Conservation (phyloP, 805 yeast genomes). For the Ascoidea asiatica region DNA sequence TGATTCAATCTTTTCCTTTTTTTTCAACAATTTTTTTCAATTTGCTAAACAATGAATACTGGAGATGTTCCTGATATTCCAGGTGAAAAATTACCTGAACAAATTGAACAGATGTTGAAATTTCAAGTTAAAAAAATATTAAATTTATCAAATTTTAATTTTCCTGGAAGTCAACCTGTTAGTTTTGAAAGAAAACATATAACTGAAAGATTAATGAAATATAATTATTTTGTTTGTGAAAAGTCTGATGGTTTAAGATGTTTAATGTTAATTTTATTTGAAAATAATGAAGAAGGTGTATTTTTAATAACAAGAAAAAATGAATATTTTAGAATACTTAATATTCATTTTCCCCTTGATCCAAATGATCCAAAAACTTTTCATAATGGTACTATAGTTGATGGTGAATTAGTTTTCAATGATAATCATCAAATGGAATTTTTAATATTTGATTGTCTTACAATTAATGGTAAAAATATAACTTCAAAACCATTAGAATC, state of each 20-base stretch:
- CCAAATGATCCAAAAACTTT: constrained; percentile 35
- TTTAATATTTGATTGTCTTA: constrained; percentile 83
- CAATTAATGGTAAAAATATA: constrained; percentile 62
- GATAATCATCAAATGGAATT: constrained; percentile 58
- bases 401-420: constrained; percentile 85
- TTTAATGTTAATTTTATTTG: constrained; percentile 46
- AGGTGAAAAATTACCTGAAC: constrained; percentile 65
- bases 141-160: constrained; percentile 38
- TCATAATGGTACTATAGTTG: constrained; percentile 82
- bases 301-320: constrained; percentile 82
- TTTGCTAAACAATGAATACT: constrained; percentile 18
- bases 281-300: constrained; percentile 74
- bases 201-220: constrained; percentile 38
- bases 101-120: constrained; percentile 54
- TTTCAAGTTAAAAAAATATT: constrained; percentile 52
- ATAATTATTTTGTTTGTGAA: constrained; percentile 91
- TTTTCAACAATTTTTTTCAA: background rate
- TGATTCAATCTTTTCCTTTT: background rate
- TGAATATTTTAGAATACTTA: constrained; percentile 59
- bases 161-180: constrained; percentile 94
- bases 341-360: constrained; percentile 67
- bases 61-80: constrained; percentile 73
- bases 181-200: constrained; percentile 74
- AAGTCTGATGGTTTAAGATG: constrained; percentile 91
- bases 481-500: constrained; percentile 63